phyloP scores from a whole-genome alignment of 2,329 filamentous ascomycete species.

The Fusarium hostae region DNA sequence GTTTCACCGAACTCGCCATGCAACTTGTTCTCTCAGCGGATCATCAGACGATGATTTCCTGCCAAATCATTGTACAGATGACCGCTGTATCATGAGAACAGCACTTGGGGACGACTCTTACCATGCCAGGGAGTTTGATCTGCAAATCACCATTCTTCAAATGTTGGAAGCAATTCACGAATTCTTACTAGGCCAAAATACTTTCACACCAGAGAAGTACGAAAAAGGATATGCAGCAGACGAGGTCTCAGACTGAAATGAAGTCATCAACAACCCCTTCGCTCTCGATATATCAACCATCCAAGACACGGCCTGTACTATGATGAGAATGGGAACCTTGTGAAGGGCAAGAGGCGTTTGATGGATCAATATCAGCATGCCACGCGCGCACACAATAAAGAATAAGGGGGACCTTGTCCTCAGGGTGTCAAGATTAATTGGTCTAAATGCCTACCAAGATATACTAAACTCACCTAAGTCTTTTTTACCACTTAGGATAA shows the following conservation, averaged over 20 bases:
- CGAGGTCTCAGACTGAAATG: constrained; percentile 19
- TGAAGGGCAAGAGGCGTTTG: constrained; percentile 11
- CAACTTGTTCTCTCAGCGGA: constrained; percentile 9
- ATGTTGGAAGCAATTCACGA: constrained; percentile 23
- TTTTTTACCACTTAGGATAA: background rate
- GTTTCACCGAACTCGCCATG: constrained; percentile 8
- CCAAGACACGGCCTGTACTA: constrained; percentile 25
- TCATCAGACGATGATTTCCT: background rate
- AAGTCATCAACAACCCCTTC: constrained; percentile 27
- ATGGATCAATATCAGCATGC: constrained; percentile 26
- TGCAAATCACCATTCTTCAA: constrained; percentile 30
- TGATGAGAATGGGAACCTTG: constrained; percentile 13
- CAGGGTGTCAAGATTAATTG: background rate
- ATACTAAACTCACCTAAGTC: background rate
- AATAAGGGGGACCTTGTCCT: background rate
- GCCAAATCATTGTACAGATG: constrained; percentile 15
- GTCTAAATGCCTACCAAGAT: background rate
- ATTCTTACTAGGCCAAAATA: background rate
- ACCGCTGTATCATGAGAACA: constrained; percentile 19
- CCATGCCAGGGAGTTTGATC: background rate
- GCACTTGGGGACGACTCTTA: background rate
- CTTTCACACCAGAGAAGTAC: background rate
- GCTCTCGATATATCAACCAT: constrained; percentile 35
- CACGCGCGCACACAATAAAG: background rate
- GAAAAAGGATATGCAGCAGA: constrained; percentile 24